Base-by-base conservation (phyloP, 345 rosid genomes). In the Eucalyptus sp. region DNA sequence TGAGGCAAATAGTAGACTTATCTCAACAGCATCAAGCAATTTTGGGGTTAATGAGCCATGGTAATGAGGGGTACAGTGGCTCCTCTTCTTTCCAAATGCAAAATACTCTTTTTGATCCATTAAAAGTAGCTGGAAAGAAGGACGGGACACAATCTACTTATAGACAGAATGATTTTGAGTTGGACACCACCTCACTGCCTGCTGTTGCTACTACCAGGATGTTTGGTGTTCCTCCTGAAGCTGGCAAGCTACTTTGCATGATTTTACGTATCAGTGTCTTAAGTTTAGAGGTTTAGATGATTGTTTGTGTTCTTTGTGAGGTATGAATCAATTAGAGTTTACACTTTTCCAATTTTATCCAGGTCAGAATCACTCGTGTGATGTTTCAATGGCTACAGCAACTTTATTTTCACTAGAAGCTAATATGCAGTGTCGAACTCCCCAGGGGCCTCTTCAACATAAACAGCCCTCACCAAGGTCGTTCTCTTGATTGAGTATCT, bases 1-100 rank as follows among this genome's bases (percentile, higher is more conserved):
- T 86, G 89, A 89, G 89, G 91, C 93, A 94, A 91, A 91, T 91
- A 87, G 83, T 91, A 88, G 92, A 92, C 71, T 90, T 90, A 90
- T 68, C 80, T 68, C 80, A 68, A 68, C 90, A 90, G 79, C 96
- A 91, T 44, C 92, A 90, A 86, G 90, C 88, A 88, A 48, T 88
- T 87, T 88, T 93, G 51, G 86, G 50, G 52, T 93, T 88, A 87
- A 88, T 81, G 88, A 90, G 87, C 86, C 88, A 58, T 44, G 91
- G 87, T 87, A 86, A 56, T 79, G 92, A 89, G 79, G 87, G 88
- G 88, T 51, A 56, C 31, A 81, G 88, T 79, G n/a, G 46, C 54
- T 37, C 90, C 79, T 91, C 92, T 90, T 58, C 41, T 90, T 76
- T 71, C 48, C 88, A 88, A 51, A 8, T 88, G 16, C 92, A 86